Evolutionary conservation across 202 grass and related monocot genomes (phyloP).

Genomic region (Saccharum hybrid): DNA sequence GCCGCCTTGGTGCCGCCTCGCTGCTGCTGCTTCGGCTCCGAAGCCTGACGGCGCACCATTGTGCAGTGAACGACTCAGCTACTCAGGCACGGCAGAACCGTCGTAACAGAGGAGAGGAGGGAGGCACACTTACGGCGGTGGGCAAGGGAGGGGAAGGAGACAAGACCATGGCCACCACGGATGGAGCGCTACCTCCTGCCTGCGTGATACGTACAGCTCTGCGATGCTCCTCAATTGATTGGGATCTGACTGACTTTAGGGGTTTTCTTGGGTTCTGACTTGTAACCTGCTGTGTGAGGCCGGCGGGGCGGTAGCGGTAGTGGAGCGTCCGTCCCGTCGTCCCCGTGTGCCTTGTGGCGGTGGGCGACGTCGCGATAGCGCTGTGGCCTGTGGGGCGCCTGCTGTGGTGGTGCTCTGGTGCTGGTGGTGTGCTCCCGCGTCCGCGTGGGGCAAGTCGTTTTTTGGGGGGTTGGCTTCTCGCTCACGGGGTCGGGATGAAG

Average conservation of each 20-base stretch:
- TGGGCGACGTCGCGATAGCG: slow-evolving; percentile 39
- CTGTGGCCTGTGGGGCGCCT: not conserved
- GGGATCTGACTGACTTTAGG: slow-evolving; percentile 14
- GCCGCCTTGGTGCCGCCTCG: slow-evolving; percentile 19
- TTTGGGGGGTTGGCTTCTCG: slow-evolving; percentile 41
- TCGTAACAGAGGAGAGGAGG: not conserved
- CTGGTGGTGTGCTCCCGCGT: slow-evolving; percentile 1
- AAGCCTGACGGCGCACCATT: slow-evolving; percentile 43
- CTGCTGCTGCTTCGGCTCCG: slow-evolving; percentile 37
- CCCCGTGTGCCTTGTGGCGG: slow-evolving; percentile 10
- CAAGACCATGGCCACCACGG: slow-evolving; percentile 51
- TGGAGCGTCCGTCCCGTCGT: slow-evolving; percentile 11
- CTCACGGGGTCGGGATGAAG: slow-evolving; percentile 40
- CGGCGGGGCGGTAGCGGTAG: not conserved
- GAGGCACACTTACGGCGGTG: slow-evolving; percentile 44
- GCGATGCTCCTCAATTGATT: not conserved
- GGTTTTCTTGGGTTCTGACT: slow-evolving; percentile 27
- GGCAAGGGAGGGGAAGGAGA: slow-evolving; percentile 53
- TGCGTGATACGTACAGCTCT: slow-evolving; percentile 18
- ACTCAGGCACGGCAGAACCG: not conserved
- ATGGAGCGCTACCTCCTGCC: slow-evolving; percentile 6
- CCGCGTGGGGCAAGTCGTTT: slow-evolving; percentile 25
- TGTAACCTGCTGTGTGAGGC: not conserved
- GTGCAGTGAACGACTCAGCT: not conserved
- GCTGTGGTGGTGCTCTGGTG: not conserved